A percentile compares a stretch with the other conserved stretches of the same genome.
Conservation (phyloP, 331 rosid species). For the Cydonia oblonga region DNA sequence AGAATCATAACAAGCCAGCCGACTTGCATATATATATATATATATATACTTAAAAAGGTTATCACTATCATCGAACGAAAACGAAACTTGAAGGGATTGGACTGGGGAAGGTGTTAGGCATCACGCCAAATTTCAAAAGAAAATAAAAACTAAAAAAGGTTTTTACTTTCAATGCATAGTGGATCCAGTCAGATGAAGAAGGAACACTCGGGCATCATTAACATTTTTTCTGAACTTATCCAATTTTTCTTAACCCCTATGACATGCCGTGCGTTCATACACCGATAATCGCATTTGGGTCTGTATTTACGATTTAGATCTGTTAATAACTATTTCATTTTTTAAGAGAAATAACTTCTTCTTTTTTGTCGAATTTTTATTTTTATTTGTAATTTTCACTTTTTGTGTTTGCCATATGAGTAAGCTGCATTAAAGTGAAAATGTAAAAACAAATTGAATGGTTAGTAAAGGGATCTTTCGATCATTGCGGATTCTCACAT, state of each 20-base stretch:
- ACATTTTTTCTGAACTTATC: neutral
- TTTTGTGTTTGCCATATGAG: no score
- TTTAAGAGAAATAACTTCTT: no score
- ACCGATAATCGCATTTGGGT: neutral
- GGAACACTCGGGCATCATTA: neutral
- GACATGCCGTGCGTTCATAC: neutral
- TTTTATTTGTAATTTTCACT: no score
- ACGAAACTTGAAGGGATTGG: neutral
- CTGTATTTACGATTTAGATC: no score
- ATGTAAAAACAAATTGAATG: no score
- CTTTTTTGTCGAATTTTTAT: no score
- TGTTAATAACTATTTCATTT: no score
- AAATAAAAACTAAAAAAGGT: neutral
- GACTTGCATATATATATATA: neutral
- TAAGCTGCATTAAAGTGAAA: no score
- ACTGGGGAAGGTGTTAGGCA: neutral
- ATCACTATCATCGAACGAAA: neutral
- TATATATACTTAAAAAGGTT: neutral
- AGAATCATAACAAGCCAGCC: neutral
- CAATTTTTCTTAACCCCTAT: neutral
- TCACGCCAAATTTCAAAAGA: neutral
- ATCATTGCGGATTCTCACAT: no score
- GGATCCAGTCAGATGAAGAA: neutral
- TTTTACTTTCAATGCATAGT: neutral
- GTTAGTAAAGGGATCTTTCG: no score